A percentile compares a stretch with the other conserved stretches of the same genome.
Conservation (phyloP, 441 rosid genomes). For the Populus hybrid region DNA sequence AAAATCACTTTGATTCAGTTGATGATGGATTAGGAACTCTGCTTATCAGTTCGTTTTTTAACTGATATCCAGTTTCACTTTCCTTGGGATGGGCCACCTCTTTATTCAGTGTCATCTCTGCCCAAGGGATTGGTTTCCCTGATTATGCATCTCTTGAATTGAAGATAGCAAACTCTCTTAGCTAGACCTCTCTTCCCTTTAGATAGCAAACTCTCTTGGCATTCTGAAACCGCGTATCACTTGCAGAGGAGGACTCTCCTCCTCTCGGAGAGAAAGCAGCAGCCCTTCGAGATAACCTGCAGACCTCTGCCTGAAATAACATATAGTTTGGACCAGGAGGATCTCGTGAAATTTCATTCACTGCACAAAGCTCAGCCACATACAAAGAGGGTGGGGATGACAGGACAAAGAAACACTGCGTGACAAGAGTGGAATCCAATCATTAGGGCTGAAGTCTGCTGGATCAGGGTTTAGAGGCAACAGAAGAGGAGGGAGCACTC, state of each 20-base stretch:
- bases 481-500: slow-evolving; percentile 38
- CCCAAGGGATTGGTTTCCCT: not conserved
- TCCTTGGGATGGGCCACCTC: too few species aligned
- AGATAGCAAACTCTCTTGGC: slow-evolving; percentile 24
- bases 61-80: too few species aligned
- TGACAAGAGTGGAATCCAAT: slow-evolving; percentile 63
- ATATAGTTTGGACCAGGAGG: slow-evolving; percentile 83
- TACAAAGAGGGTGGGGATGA: slow-evolving; percentile 58
- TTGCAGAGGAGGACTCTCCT: slow-evolving; percentile 68
- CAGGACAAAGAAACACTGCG: slow-evolving; percentile 34
- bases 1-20: too few species aligned
- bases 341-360: slow-evolving; percentile 72
- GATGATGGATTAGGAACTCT: too few species aligned
- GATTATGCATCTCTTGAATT: not conserved
- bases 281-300: slow-evolving; percentile 43
- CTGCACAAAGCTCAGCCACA: slow-evolving; percentile 52
- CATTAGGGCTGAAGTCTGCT: slow-evolving; percentile 58
- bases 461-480: slow-evolving; percentile 35
- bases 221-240: slow-evolving; percentile 51
- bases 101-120: not conserved
- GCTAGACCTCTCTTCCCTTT: not conserved
- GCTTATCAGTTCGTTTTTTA: too few species aligned
- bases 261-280: slow-evolving; percentile 78
- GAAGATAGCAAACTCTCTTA: not conserved
- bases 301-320: slow-evolving; percentile 35